Evolutionary conservation across 495 filamentous ascomycete genomes (phyloP).

Genomic region (Aspergillus coremiiformis): DNA sequence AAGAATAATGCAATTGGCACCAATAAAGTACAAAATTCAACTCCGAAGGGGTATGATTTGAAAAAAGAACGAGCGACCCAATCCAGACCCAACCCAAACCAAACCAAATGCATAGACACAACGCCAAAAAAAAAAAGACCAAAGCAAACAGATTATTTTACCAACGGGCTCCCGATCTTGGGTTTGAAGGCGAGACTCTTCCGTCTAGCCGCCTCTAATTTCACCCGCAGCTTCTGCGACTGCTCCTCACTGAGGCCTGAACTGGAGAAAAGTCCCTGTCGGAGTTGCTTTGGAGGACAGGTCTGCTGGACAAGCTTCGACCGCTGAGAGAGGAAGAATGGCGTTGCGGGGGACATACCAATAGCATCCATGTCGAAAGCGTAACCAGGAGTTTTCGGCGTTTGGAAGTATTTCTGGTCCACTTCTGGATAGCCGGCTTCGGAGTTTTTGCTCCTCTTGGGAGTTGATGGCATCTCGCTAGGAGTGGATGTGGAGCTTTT

Average conservation of each 20-base stretch:
- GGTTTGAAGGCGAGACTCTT: constrained; percentile 82
- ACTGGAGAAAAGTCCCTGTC: constrained; percentile 36
- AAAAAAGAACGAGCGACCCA: not conserved
- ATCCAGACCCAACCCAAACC: not conserved
- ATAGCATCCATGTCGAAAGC: constrained; percentile 36
- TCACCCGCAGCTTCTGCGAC: constrained; percentile 48
- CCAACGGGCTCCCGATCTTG: constrained; percentile 66
- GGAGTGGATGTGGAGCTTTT: constrained; percentile 26
- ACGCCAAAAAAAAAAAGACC: no score
- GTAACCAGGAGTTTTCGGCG: constrained; percentile 26
- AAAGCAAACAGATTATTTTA: not conserved
- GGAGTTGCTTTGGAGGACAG: constrained; percentile 61
- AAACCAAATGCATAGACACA: no score
- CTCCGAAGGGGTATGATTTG: not conserved
- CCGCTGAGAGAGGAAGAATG: constrained; percentile 48
- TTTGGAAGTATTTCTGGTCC: constrained; percentile 20
- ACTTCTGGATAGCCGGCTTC: constrained; percentile 5
- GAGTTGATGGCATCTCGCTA: constrained; percentile 12
- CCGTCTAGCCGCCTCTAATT: constrained; percentile 64
- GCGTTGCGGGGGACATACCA: constrained; percentile 48
- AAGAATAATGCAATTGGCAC: not conserved
- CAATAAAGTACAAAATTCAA: not conserved
- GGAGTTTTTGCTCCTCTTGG: constrained; percentile 7
- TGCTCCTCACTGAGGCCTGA: constrained; percentile 21
- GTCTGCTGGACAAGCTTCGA: constrained; percentile 57